Evolutionary conservation across 2,329 filamentous ascomycete genomes (phyloP).

Genomic region (Venturia carpophila): DNA sequence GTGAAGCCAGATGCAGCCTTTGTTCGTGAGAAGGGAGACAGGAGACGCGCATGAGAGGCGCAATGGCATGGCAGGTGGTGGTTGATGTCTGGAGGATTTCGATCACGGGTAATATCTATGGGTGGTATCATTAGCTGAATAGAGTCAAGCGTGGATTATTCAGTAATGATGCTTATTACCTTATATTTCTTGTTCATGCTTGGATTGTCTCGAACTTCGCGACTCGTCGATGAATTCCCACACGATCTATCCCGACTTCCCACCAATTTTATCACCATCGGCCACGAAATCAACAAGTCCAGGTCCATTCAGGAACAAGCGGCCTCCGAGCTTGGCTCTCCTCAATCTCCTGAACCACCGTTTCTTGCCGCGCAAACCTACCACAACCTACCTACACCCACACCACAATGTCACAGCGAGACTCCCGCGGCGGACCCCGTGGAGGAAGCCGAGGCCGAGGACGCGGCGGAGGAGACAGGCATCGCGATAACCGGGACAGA

Average conservation of each 20-base stretch:
- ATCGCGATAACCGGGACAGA: neutral
- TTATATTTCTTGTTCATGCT: neutral
- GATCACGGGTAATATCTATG: neutral
- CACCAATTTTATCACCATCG: neutral
- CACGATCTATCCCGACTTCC: neutral
- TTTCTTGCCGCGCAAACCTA: neutral
- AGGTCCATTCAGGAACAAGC: neutral
- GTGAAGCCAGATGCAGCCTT: constrained; percentile 9
- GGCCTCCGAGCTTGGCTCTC: neutral
- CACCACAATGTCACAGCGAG: constrained; percentile 7
- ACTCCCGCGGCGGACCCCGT: neutral
- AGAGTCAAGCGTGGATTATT: neutral
- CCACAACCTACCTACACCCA: neutral
- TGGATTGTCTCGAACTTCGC: neutral
- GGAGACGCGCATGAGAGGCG: constrained; percentile 7
- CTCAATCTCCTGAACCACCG: neutral
- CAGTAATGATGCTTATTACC: neutral
- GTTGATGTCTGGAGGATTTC: neutral
- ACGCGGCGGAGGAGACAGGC: neutral
- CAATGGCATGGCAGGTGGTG: constrained; percentile 3
- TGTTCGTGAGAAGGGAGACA: neutral
- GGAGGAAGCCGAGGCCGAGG: neutral
- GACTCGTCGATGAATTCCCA: neutral
- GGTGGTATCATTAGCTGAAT: neutral
- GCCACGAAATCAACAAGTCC: neutral